phyloP scores from a whole-genome alignment of 202 grass and related monocot genomes.

The Setaria italica region DNA sequence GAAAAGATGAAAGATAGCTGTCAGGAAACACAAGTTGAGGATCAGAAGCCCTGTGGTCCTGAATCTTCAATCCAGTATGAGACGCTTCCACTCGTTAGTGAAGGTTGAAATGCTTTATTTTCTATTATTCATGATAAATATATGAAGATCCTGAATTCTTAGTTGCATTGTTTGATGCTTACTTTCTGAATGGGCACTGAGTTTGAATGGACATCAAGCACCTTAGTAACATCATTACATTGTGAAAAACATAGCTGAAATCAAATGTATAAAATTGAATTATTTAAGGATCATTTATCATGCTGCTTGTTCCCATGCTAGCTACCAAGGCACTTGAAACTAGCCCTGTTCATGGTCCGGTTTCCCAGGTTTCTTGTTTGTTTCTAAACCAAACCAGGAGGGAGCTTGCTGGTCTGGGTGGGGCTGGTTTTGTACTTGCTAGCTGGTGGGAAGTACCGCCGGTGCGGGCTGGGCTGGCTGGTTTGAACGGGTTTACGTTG shows the following conservation, averaged over 20 bases:
- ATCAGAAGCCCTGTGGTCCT: constrained; percentile 36
- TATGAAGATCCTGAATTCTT: constrained; percentile 20
- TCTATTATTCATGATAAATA: constrained; percentile 34
- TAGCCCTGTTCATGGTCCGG: not conserved
- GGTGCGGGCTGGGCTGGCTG: too few species aligned
- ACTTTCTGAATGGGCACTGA: not conserved
- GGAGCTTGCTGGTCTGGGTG: too few species aligned
- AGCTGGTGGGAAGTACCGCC: too few species aligned
- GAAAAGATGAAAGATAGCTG: constrained; percentile 61
- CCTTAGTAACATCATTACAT: not conserved
- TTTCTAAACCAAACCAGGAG: too few species aligned
- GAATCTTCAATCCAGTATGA: constrained; percentile 64
- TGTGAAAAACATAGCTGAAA: constrained; percentile 2
- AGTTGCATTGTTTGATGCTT: constrained; percentile 26
- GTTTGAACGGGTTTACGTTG: too few species aligned
- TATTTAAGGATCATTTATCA: not conserved
- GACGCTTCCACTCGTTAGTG: constrained; percentile 52
- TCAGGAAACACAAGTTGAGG: constrained; percentile 49
- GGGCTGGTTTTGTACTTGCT: too few species aligned
- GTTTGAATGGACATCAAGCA: not conserved
- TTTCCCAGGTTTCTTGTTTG: too few species aligned
- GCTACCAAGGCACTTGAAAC: constrained; percentile 1
- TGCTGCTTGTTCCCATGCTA: not conserved
- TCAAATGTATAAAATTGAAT: not conserved
- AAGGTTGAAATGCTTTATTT: constrained; percentile 58